Evolutionary conservation across 2,329 filamentous ascomycete species (phyloP), one percentile per base, ranked within the genome.

Genomic region (Claviceps sp.): DNA sequence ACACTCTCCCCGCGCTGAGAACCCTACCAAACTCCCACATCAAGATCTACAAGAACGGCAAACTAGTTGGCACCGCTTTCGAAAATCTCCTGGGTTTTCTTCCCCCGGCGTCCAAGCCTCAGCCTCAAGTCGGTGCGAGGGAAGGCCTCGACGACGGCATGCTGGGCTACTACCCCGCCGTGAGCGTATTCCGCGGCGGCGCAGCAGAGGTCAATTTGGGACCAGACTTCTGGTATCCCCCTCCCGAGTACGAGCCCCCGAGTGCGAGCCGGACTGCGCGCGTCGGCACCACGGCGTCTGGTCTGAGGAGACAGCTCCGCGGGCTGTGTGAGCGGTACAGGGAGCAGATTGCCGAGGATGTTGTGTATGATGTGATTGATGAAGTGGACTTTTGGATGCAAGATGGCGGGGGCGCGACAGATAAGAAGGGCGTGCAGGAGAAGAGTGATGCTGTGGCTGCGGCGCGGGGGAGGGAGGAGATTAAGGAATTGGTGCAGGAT

Each of bases 141-240:
- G 86, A 93, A 55, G 88, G 88, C 30, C 81, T 95, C 55, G 93
- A 98, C 63, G 93, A 98, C 62, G 93, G 91, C 38, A 86, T 93
- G 76, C 78, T 96, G 1, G 94, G 93, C 11, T 98, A 98, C 70
- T 95, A 95, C 63, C 93, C 93, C 1, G 88, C 90, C 22, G 82
- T 98, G 20, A 93, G 89, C 60, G 86, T 93, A 22, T 97, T 96
- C 70, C 83, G 86, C 45, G 91, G 90, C 50, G 93, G 91, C 24
- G 86, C 90, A 1, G 90, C 86, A 16, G 87, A 97, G 66, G 84
- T 91, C 60, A 96, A 96, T 67, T 96, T 98, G 63, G 91, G 93
- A 1, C 89, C 88, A 0, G 77, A 93, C 37, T 97, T 95, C 72
- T 96, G 90, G 89, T 86, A 75, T 63, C 88, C 89, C 16, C 90